Conservation (phyloP, 116 monocot species). For the Posidonia oceanica region DNA sequence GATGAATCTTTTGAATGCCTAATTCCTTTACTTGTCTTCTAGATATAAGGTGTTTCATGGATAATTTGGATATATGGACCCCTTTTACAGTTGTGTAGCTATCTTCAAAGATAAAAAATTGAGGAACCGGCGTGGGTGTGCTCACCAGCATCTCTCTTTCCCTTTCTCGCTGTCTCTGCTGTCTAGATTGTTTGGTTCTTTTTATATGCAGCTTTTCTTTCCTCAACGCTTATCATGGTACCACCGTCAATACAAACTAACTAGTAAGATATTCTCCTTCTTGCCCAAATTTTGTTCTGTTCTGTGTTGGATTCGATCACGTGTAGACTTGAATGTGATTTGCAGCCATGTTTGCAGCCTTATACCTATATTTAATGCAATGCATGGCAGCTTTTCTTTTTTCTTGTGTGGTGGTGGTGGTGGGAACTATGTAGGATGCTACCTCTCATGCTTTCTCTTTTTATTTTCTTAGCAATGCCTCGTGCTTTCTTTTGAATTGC, state of each 20-base stretch:
- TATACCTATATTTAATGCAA: neutral
- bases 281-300: neutral
- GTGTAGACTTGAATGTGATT: conserved; percentile 6
- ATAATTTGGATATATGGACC: conserved; percentile 1
- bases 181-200: conserved; percentile 1
- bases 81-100: neutral
- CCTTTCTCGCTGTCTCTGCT: neutral
- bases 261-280: neutral
- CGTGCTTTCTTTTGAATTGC: conserved; percentile 4
- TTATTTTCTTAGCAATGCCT: conserved; percentile 1
- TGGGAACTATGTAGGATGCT: conserved; percentile 4
- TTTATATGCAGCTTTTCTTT: neutral
- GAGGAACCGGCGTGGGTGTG: conserved; percentile 1
- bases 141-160: neutral
- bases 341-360: conserved; percentile 8
- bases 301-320: neutral
- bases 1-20: neutral
- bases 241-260: neutral
- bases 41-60: neutral
- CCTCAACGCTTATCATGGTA: conserved; percentile 1
- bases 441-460: neutral
- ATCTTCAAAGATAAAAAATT: neutral
- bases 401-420: conserved; percentile 1
- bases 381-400: conserved; percentile 10
- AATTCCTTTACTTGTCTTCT: neutral